These are phyloP conservation scores for Geosmithia morbida DNA, from an alignment of 2,329 filamentous ascomycete genomes.

Conservation along the genomic window DNA sequence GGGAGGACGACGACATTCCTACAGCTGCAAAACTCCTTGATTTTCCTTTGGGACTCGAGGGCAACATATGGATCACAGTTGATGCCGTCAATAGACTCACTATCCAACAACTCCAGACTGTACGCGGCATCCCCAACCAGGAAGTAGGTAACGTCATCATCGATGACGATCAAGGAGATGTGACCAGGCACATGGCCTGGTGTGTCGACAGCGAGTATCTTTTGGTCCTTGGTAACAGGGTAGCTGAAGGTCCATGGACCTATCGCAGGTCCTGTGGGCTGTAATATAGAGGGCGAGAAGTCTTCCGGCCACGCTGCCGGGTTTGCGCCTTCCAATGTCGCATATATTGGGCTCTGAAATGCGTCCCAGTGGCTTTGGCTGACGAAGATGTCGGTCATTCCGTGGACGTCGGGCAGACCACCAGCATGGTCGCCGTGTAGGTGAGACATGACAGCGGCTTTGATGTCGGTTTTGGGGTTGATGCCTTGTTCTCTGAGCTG, in stretches of 20 bases:
- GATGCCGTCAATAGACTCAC: slow-evolving; percentile 15
- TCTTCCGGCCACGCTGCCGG: slow-evolving; percentile 15
- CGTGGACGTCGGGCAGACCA: slow-evolving; percentile 10
- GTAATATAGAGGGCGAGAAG: slow-evolving; percentile 14
- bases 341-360: slow-evolving; percentile 12
- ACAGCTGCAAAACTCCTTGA: slow-evolving; percentile 14
- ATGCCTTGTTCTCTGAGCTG: slow-evolving; percentile 6
- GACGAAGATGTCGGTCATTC: slow-evolving; percentile 11
- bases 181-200: slow-evolving; percentile 19
- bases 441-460: slow-evolving; percentile 13
- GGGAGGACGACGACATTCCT: slow-evolving; percentile 11
- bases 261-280: slow-evolving; percentile 8
- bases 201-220: slow-evolving; percentile 14
- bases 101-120: slow-evolving; percentile 12
- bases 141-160: slow-evolving; percentile 12
- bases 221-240: slow-evolving; percentile 13
- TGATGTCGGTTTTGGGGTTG: slow-evolving; percentile 7
- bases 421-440: slow-evolving; percentile 14
- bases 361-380: slow-evolving; percentile 10
- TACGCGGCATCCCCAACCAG: slow-evolving; percentile 17
- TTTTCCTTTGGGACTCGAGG: slow-evolving; percentile 12
- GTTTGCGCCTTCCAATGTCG: slow-evolving; percentile 12
- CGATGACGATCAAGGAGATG: slow-evolving; percentile 11
- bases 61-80: slow-evolving; percentile 14
- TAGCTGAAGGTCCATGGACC: slow-evolving; percentile 14